A percentile compares a stretch with the other conserved stretches of the same genome.
Conservation (phyloP, 495 filamentous ascomycete species). For the Penicillium subrubescens region DNA sequence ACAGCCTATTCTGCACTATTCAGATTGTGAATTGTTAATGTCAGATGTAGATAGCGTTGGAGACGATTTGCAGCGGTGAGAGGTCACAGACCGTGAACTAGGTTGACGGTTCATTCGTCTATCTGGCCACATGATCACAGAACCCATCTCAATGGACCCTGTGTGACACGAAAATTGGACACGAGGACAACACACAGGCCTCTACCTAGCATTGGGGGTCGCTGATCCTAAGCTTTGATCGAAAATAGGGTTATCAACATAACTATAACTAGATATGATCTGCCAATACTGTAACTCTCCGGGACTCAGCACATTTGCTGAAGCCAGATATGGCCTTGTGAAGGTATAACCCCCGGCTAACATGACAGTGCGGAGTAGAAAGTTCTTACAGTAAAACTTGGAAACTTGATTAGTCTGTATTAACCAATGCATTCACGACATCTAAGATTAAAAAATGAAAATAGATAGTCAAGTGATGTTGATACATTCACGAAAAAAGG, state of each 20-base stretch:
- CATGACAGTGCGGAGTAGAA: too few relatives aligned
- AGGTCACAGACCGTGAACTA: background rate
- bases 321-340: too few relatives aligned
- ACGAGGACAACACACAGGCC: background rate
- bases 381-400: background rate
- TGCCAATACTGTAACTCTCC: background rate
- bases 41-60: too few relatives aligned
- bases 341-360: too few relatives aligned
- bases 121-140: background rate
- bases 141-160: background rate
- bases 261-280: background rate
- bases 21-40: too few relatives aligned
- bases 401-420: background rate
- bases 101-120: background rate
- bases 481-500: constrained; percentile 30
- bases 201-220: background rate
- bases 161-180: background rate
- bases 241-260: background rate
- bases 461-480: constrained; percentile 21
- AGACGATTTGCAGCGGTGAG: too few relatives aligned
- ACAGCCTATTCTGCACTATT: too few relatives aligned
- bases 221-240: background rate
- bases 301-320: too few relatives aligned
- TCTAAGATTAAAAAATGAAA: constrained; percentile 20
- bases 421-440: background rate